These are phyloP conservation scores for Leccinum solheimii DNA, from an alignment of 1,284 basidiomycete genomes.

Conservation along the genomic window DNA sequence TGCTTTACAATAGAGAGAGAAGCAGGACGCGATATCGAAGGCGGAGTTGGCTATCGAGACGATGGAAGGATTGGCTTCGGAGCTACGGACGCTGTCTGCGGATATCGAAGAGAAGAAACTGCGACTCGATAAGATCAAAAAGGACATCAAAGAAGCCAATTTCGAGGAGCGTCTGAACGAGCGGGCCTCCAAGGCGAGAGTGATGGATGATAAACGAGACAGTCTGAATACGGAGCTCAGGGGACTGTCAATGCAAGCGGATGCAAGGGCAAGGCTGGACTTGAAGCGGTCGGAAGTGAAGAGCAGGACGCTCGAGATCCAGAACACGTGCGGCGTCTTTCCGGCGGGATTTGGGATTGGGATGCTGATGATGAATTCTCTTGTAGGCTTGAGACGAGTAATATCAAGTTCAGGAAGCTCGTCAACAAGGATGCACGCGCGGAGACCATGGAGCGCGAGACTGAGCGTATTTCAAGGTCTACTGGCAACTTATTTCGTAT, in stretches of 20 bases:
- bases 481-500: slow-evolving; percentile 21
- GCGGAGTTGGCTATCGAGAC: slow-evolving; percentile 59
- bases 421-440: slow-evolving; percentile 58
- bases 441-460: slow-evolving; percentile 72
- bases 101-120: slow-evolving; percentile 72
- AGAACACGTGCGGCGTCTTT: slow-evolving; percentile 57
- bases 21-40: slow-evolving; percentile 51
- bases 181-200: slow-evolving; percentile 53
- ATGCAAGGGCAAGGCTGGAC: slow-evolving; percentile 79
- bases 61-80: slow-evolving; percentile 54
- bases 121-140: slow-evolving; percentile 57
- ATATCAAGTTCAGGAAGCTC: slow-evolving; percentile 63
- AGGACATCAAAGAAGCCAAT: slow-evolving; percentile 58
- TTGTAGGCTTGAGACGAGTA: slow-evolving; percentile 60
- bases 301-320: slow-evolving; percentile 64
- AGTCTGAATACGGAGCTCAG: slow-evolving; percentile 72
- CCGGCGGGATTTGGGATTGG: not conserved
- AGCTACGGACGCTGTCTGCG: slow-evolving; percentile 56
- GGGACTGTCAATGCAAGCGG: slow-evolving; percentile 77
- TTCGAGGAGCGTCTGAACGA: slow-evolving; percentile 73
- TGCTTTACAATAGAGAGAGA: slow-evolving; percentile 42
- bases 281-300: slow-evolving; percentile 72
- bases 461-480: slow-evolving; percentile 61
- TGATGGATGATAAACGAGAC: slow-evolving; percentile 74
- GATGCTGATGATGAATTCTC: not conserved